Evolutionary conservation across 768 basidiomycete genomes (phyloP), one percentile per base, ranked within the genome.

Genomic region (Daedaleopsis nitida): DNA sequence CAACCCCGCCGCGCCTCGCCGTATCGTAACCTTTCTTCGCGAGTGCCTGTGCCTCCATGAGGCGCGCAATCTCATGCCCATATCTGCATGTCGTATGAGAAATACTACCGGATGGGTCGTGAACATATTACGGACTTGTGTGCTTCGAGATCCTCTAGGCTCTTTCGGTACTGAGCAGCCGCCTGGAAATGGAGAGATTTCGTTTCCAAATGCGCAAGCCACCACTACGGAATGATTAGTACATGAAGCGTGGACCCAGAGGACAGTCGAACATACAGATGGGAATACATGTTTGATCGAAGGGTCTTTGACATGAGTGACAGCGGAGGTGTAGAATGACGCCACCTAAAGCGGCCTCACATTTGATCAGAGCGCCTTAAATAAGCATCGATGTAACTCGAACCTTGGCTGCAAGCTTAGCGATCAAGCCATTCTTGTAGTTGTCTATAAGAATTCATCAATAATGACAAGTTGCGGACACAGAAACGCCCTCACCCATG

Each of bases 181-280:
- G 94, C 94, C 48, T 81, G 80, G 69, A 99, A 99, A 74, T 99
- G 96, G 50, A 82, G 76, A 42, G 78, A 75, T 73, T 99, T 99
- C 19, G 90, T 84, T 67, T 91, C 87, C 1, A 97, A 77, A 72
- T 96, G 94, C 1, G 86, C 73, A 1, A 88, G 65, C 92, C 94
- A 96, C 38, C 84, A 80, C 95, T 95, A 37, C 4, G 63, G 35
- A 17, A 60, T 35, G 16, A 6, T 60, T n/a, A 59, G 37, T 42
- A 19, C n/a, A 16, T 21, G 17, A 7, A 8, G 17, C 16, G 16
- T 16, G 2, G 47, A 7, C 38, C n/a, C 16, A 37, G 23, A 14
- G 21, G 1, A n/a, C 13, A 21, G 12, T 17, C 60, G 47, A 12
- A 70, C 77, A 68, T 74, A 91, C 89, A 27, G 82, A 74, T 58